A percentile compares a stretch with the other conserved stretches of the same genome.
Conservation (phyloP, 768 basidiomycete genomes). For the Amanita rimosa region DNA sequence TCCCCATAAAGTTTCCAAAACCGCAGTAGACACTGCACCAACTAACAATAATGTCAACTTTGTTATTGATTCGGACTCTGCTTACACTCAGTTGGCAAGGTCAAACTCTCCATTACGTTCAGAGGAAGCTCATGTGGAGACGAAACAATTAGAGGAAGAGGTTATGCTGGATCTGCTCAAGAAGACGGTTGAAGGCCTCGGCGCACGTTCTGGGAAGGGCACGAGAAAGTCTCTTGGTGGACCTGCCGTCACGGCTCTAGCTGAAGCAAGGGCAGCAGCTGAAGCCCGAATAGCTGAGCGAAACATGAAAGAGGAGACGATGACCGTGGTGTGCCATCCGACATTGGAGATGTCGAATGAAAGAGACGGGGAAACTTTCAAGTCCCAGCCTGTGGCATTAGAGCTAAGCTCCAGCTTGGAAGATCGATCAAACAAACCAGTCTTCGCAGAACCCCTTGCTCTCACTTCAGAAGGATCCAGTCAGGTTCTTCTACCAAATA, state of each 20-base stretch:
- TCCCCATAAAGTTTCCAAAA: slow-evolving; percentile 39
- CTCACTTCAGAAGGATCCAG: not conserved
- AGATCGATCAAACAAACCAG: no score
- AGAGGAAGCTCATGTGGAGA: not conserved
- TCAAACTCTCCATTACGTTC: not conserved
- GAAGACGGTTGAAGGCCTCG: slow-evolving; percentile 59
- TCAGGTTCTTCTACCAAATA: not conserved
- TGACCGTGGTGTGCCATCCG: slow-evolving; percentile 6
- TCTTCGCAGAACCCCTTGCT: no score
- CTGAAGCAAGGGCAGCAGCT: slow-evolving; percentile 56
- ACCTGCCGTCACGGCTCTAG: slow-evolving; percentile 45
- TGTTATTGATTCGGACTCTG: slow-evolving; percentile 17
- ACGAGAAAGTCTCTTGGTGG: slow-evolving; percentile 54
- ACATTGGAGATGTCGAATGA: not conserved
- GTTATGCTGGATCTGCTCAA: slow-evolving; percentile 59
- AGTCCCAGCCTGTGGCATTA: not conserved
- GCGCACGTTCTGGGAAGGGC: slow-evolving; percentile 44
- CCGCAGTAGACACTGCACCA: slow-evolving; percentile 21
- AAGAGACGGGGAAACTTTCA: not conserved
- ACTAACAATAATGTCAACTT: slow-evolving; percentile 6
- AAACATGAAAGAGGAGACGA: slow-evolving; percentile 34
- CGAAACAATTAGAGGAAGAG: slow-evolving; percentile 11
- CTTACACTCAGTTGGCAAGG: not conserved
- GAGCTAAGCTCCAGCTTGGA: no score
- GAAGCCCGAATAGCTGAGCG: slow-evolving; percentile 62